Base-by-base conservation (phyloP, 176 grass and related monocot genomes). In the Alopecurus myosuroides region DNA sequence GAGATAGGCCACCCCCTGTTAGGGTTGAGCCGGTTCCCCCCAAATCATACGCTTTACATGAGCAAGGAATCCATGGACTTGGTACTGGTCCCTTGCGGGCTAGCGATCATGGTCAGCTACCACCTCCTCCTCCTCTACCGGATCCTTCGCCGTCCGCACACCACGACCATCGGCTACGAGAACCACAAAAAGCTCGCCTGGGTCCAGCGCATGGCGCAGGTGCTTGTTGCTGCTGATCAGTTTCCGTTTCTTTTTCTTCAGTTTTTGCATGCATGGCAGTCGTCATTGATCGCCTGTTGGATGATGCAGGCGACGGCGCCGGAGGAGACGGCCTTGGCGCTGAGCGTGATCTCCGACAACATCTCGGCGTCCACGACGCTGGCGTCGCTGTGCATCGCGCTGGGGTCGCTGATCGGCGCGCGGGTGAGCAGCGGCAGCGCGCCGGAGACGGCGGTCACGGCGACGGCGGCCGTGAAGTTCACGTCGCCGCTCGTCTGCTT, bases 101-200 rank as follows among this genome's bases (percentile, higher is more conserved):
- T 98, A 7, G 62, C 23, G 50, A 79, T 88, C 64, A 84, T 98
- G 84, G 35, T 98, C 64, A 90, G 78, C 14, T 94, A 98, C 82
- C 95, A 97, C 68, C 86, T 91, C 58, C 46, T 90, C 74, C 92
- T 97, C 61, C 84, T 93, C 55, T 84, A 89, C 76, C 81, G 95
- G 42, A 86, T 93, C 42, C 82, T 90, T 31, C 79, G 87, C 29
- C 88, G 58, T 20, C 90, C 88, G 2, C 81, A 91, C 53, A 84
- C 86, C 76, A 98, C 95, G 35, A 65, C 79, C 22, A 85, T 98
- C 31, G 95, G 92, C 77, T 93, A 91, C 62, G 92, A 98, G 72
- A 93, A 86, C 79, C 95, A 94, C 77, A 93, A 91, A 90, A 94
- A 91, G 70, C 69, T 88, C 28, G 90, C 95, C 12, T 94, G 95